Evolutionary conservation across 305 asterid species (phyloP), one percentile per base, ranked within the genome.

Genomic region (Striga hermonthica): DNA sequence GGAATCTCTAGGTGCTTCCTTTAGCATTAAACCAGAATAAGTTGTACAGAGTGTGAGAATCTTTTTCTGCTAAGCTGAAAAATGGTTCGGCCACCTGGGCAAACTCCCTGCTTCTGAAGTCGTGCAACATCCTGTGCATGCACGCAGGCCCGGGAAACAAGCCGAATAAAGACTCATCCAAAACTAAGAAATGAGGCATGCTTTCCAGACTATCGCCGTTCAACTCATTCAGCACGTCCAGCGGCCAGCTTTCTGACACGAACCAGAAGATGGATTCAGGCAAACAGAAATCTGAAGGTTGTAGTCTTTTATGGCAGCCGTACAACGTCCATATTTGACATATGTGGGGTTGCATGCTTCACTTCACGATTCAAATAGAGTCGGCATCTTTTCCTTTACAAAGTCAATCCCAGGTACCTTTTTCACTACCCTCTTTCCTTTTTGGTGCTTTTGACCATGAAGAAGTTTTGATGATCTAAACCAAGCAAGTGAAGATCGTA

Each of bases 1-100:
- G 74, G 85, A 74, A 70, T 83, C 95, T 2, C 50, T 72, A 57
- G 80, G 78, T 70, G 93, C 95, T 72, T 82, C 93, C 54, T n/a
- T 72, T 87, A 79, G 90, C 95, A 67, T 93, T 86, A 53, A 74
- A 66, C 57, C 52, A 52, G 67, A 74, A 76, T 76, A 87, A 81
- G 62, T 76, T 77, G 50, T 74, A 81, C 62, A 86, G 88, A 2
- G 90, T 87, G 0, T 87, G 95, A 67, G 93, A 83, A 39, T 79
- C 71, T 64, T 87, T 93, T 75, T 87, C 64, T 74, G 28, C 57
- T 57, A 88, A 85, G 75, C 72, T 88, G 66, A 78, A 77, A 64
- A 80, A 77, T 74, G 82, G 69, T 41, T 69, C 68, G 75, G 79
- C 75, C 67, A 36, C 75, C 39, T 72, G 72, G 47, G 68, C 73